Percentiles rank a stretch among this genome's conserved stretches.
These are phyloP conservation scores for Zhuliangozyma blackwelliae DNA, from an alignment of 1,139 yeast species.

Conservation along the genomic window DNA sequence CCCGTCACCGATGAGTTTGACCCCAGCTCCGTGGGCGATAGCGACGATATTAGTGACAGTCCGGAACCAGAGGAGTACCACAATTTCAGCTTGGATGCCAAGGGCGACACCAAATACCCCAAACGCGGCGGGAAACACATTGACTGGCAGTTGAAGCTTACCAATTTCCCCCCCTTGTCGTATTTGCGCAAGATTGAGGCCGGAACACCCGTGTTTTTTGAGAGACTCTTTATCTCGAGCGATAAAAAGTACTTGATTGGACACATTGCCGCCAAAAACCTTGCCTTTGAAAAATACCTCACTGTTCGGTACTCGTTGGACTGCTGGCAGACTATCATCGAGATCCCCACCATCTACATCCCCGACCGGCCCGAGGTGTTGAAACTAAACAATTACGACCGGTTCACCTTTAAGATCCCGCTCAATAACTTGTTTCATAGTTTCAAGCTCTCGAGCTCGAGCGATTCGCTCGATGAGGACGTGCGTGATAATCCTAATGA, in stretches of 20 bases:
- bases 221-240: slow-evolving; percentile 55
- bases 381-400: slow-evolving; percentile 48
- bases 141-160: slow-evolving; percentile 48
- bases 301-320: slow-evolving; percentile 65
- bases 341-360: slow-evolving; percentile 61
- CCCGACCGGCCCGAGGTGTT: slow-evolving; percentile 55
- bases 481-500: slow-evolving; percentile 1
- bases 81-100: slow-evolving; percentile 9
- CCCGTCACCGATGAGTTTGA: slow-evolving; percentile 35
- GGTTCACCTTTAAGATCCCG: slow-evolving; percentile 54
- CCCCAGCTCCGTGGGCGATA: slow-evolving; percentile 3
- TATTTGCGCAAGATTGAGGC: slow-evolving; percentile 35
- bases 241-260: slow-evolving; percentile 62
- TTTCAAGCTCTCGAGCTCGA: slow-evolving; percentile 12
- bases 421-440: slow-evolving; percentile 36
- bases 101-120: slow-evolving; percentile 24
- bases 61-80: slow-evolving; percentile 9
- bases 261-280: slow-evolving; percentile 66
- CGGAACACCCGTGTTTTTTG: slow-evolving; percentile 54
- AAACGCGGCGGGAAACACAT: slow-evolving; percentile 7
- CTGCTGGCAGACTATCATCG: slow-evolving; percentile 69
- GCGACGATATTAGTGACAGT: slow-evolving; percentile 6
- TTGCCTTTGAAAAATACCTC: slow-evolving; percentile 61
- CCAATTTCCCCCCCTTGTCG: slow-evolving; percentile 43
- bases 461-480: slow-evolving; percentile 7